These are phyloP conservation scores for Cicer chorassanicum DNA, from an alignment of 306 rosid genomes.

Conservation along the genomic window DNA sequence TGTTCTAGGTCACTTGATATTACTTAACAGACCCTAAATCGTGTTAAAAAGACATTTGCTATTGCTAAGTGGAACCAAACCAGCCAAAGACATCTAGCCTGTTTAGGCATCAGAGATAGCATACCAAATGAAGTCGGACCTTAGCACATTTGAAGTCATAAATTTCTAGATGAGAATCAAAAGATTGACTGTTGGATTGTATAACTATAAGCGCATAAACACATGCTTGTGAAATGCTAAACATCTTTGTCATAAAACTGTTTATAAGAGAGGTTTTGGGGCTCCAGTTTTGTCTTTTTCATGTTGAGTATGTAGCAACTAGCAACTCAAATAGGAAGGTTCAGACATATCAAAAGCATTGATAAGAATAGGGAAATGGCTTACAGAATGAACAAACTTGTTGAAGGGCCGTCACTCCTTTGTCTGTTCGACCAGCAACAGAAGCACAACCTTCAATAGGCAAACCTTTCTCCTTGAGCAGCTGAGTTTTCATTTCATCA, in stretches of 20 bases:
- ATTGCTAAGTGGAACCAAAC: too few relatives aligned
- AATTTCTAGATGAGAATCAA: conserved; percentile 23
- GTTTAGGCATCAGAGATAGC: too few relatives aligned
- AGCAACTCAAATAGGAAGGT: not conserved
- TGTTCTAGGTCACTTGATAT: not conserved
- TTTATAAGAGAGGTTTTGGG: not conserved
- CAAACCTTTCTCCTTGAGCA: conserved; percentile 69
- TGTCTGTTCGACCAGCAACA: conserved; percentile 99
- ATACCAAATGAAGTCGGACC: not conserved
- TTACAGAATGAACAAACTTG: conserved; percentile 96
- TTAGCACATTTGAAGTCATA: conserved; percentile 9
- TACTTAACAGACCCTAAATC: too few relatives aligned
- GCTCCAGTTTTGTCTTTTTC: conserved; percentile 26
- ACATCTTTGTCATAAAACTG: conserved; percentile 2
- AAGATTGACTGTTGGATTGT: conserved; percentile 2
- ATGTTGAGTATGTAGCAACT: conserved; percentile 21
- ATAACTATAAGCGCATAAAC: conserved; percentile 20
- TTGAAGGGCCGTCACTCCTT: conserved; percentile 89
- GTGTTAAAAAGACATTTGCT: too few relatives aligned
- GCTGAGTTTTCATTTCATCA: conserved; percentile 78
- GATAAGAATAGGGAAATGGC: conserved; percentile 42
- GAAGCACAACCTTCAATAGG: conserved; percentile 74
- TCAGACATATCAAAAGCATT: conserved; percentile 12
- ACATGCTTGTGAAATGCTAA: not conserved
- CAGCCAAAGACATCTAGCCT: too few relatives aligned